Evolutionary conservation across 352 stramenopile genomes (phyloP), one percentile per base, ranked within the genome.

Genomic region (Pythium phragmitis): DNA sequence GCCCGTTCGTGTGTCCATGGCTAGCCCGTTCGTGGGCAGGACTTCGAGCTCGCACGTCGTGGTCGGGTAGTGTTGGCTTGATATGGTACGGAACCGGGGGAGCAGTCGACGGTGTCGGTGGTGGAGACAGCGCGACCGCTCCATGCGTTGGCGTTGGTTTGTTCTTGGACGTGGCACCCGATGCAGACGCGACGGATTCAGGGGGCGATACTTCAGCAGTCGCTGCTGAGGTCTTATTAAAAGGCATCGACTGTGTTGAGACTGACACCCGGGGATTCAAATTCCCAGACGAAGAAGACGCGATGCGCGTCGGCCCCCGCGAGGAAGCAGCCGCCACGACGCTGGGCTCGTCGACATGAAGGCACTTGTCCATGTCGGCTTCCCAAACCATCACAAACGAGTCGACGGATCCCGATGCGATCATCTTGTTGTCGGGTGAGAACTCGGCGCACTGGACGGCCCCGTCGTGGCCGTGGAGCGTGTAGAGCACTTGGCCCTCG

Each of bases 401-500:
- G 59, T 97, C 88, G 30, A 82, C 82, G 0, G 73, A 79, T 0
- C 87, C 89, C 0, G 84, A 92, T 8, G 86, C 85, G 46, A 96
- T 69, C 34, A 83, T 64, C 34, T 75, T 80, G 65, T 72, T 79
- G 55, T 96, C 80, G 7, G 71, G 67, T 23, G 87, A 91, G 54
- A 96, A 97, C 60, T 84, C 65, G 3, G 72, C 82, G 57, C 72
- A 78, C 50, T 86, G 82, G 21, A 92, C 85, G 0, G 73, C 78
- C 17, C 80, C 90, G 60, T 82, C 73, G 67, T 98, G 92, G 14
- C 92, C 89, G 43, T 96, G 88, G 43, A 98, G 62, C 51, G 93
- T 98, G 70, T 97, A 98, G 39, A 98, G 70, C 47, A 98, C 77
- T 65, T 96, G 88, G 3, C 92, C 93, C 67, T 98, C 91, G 36